phyloP scores from a whole-genome alignment of 192 early-diverging fungal genomes.

The Dissophora ornata region DNA sequence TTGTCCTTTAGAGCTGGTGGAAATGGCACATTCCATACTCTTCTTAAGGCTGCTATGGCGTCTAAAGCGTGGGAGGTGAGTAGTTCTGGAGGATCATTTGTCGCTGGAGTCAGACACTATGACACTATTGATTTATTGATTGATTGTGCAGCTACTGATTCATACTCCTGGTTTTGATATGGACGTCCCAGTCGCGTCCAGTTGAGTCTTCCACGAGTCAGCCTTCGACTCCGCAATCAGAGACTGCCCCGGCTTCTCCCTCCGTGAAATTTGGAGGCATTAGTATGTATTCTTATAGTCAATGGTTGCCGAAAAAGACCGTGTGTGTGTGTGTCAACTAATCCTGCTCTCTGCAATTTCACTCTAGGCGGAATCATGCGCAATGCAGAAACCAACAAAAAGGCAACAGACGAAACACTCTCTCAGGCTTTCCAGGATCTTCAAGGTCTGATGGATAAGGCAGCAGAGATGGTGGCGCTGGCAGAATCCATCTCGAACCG shows the following conservation, averaged over 20 bases:
- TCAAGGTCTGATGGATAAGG: slow-evolving; percentile 87
- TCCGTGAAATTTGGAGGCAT: slow-evolving; percentile 54
- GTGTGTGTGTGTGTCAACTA: no score
- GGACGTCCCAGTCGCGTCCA: no score
- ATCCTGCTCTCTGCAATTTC: no score
- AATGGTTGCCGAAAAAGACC: no score
- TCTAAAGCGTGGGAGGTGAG: slow-evolving; percentile 75
- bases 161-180: no score
- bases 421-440: slow-evolving; percentile 90
- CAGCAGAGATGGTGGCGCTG: slow-evolving; percentile 83
- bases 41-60: slow-evolving; percentile 71
- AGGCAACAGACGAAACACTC: slow-evolving; percentile 76
- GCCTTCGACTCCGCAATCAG: not conserved
- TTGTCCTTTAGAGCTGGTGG: slow-evolving; percentile 87
- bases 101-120: no score
- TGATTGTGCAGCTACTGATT: no score
- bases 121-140: no score
- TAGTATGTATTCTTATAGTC: slow-evolving; percentile 56
- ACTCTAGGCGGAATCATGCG: slow-evolving; percentile 76
- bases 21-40: slow-evolving; percentile 64
- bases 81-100: no score
- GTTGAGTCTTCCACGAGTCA: no score
- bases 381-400: slow-evolving; percentile 71
- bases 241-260: slow-evolving; percentile 24
- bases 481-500: slow-evolving; percentile 28